Base-by-base conservation (phyloP, 148 eudicot genomes). In the Rhododendron ferrugineum region DNA sequence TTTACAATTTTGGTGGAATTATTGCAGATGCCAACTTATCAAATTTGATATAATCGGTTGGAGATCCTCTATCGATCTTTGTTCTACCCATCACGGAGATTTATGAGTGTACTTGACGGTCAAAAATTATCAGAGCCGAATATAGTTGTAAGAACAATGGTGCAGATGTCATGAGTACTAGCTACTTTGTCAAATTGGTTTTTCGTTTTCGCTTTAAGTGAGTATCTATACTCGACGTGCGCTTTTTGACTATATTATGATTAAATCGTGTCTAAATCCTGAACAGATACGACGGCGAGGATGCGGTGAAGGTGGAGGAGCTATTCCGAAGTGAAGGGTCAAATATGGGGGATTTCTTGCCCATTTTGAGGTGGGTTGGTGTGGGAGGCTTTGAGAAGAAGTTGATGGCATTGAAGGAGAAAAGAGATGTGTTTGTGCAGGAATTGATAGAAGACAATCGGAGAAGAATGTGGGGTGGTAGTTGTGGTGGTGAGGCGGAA, bases 361-460 rank as follows among this genome's bases (percentile, higher is more conserved):
- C 91, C 26, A 30, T 82, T 9, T 32, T 87, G 82, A 79, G 85
- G 82, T 85, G 84, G 84, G 14, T 89, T 22, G 90, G 89, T 4
- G 56, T 30, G 36, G 68, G 34, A n/a, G 82, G 87, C 40, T 5
- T 36, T 44, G 87, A 87, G 78, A 60, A 54, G 56, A 74, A 54
- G 85, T 2, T 79, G 49, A 40, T 28, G 37, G 40, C 30, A 37
- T 22, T 85, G 79, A 23, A 64, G 26, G 46, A 78, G 75, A 11
- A 72, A 34, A 60, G 89, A 83, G 78, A 88, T 11, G 73, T 30
- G 32, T 89, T 90, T 11, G 52, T 91, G 86, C 79, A 82, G 81
- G 90, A 86, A 1, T 90, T 90, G 81, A 82, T 87, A 49, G 80
- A 88, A 15, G 88, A 91, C 56, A 86, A 83, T 76, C 81, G 79